Evolutionary conservation across 1,284 basidiomycete species (phyloP), one percentile per base, ranked within the genome.

Genomic region (Ceratobasidium sp.): DNA sequence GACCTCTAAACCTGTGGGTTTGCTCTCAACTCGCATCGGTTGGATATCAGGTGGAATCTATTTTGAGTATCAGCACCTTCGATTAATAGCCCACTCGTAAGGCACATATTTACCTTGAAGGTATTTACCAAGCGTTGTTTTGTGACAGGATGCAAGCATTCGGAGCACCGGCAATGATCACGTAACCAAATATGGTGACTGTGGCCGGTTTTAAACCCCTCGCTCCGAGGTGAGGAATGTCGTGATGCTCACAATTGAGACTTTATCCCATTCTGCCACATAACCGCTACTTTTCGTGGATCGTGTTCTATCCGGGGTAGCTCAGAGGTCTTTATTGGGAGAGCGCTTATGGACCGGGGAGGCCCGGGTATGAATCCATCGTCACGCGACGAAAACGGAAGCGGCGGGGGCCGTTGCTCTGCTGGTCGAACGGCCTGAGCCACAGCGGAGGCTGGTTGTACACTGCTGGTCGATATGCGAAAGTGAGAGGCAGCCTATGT

Each of bases 71-170:
- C 52, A 71, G 14, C 58, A 71, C 23, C 64, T 69, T 60, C 43
- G 43, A 14, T 34, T 46, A n/a, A 58, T 55, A 28, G 32, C 2
- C 52, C 43, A 55, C 21, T 34, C 16, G 0, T 23, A 62, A 50
- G 48, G 18, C 71, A n/a, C n/a, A 77, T 85, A 43, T 16, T 5
- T 75, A 92, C 94, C 73, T 92, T 88, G 74, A 91, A 93, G 0
- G 96, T 94, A 77, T 94, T 90, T 60, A 96, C 84, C 12, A 98
- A 81, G 10, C 97, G 86, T 80, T 98, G 97, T 79, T 95, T 97
- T 9, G 97, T 98, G 72, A 89, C 80, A 0, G 90, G 83, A 80
- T 98, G 97, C 79, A 93, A 97, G 80, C 96, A 98, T 60, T 88
- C 82, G 0, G 91, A 80, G 80, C 96, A 98, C 39, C 96, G 87